Conservation (phyloP, 768 basidiomycete genomes). For the Phanerochaete carnosa region DNA sequence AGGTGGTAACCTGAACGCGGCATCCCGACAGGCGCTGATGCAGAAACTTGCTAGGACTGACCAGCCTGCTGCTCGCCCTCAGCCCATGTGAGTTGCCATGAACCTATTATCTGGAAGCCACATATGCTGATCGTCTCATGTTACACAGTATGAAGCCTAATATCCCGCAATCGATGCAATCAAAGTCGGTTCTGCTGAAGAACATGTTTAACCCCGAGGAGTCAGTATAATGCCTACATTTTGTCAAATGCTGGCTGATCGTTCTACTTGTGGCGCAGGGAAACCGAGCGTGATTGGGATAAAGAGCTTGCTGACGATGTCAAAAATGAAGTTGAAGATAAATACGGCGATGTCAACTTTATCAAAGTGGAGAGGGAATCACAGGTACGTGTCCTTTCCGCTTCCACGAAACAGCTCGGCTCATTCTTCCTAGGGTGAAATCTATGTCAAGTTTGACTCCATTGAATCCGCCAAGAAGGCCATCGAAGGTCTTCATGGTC, state of each 20-base stretch:
- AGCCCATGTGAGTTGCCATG: slow-evolving; percentile 52
- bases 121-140: slow-evolving; percentile 14
- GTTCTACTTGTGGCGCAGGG: slow-evolving; percentile 43
- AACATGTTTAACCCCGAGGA: slow-evolving; percentile 99
- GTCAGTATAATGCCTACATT: slow-evolving; percentile 41
- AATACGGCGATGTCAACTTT: slow-evolving; percentile 83
- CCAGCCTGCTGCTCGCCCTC: slow-evolving; percentile 49
- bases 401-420: neutral
- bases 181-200: slow-evolving; percentile 83
- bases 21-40: slow-evolving; percentile 99
- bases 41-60: slow-evolving; percentile 99
- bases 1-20: slow-evolving; percentile 98
- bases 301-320: slow-evolving; percentile 95
- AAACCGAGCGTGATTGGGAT: slow-evolving; percentile 96
- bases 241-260: slow-evolving; percentile 7
- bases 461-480: slow-evolving; percentile 81
- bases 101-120: neutral
- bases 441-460: slow-evolving; percentile 87
- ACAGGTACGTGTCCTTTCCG: slow-evolving; percentile 52
- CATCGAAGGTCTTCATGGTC: slow-evolving; percentile 87
- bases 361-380: slow-evolving; percentile 95
- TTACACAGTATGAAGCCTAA: slow-evolving; percentile 64
- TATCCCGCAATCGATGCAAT: slow-evolving; percentile 83
- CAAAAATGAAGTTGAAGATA: slow-evolving; percentile 87
- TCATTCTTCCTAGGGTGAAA: slow-evolving; percentile 71